Base-by-base conservation (phyloP, 345 rosid genomes). In the Anacardium occidentale region DNA sequence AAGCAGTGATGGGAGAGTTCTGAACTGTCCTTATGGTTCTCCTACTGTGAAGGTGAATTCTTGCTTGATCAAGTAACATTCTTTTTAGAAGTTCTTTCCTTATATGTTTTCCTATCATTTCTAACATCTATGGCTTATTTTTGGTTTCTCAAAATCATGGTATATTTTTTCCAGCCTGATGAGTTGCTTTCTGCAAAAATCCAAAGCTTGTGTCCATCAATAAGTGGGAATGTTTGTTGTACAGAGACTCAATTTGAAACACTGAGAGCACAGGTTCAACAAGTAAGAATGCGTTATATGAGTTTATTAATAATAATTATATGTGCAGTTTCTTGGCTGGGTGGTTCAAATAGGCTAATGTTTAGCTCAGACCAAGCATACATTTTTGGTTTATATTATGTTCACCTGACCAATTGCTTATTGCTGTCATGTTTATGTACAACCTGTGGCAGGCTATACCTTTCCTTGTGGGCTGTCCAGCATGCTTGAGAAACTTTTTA, bases 401-500 rank as follows among this genome's bases (percentile, higher is more conserved):
- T 15, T 54, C 20, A 11, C 24, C 24, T 64, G 17, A 58, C 50
- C 45, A 44, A 53, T 58, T 51, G 61, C 50, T 42, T 25, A 12
- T 15, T 22, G 42, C 14, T 4, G 54, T 6, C 56, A 73, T 34
- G 50, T 61, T 2, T 51, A 18, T 64, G 3, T 73, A 66, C 62
- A 56, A 25, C 70, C 37, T 77, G 57, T 80, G 80, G 70, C 81
- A 94, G 98, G 98, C 94, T 70, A 85, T 94, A 69, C 97, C 98
- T 61, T 88, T 94, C 76, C 94, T 94, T 52, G 98, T 92, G 53
- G 98, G 98, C 71, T 94, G 98, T 86, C 98, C 98, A 42, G 97
- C 98, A 54, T 94, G 98, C 88, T 82, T 94, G 83, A 90, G 98
- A 84, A 94, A 94, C 82, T 94, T 94, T 80, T 76, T 94, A 75